A percentile compares a stretch with the other conserved stretches of the same genome.
Evolutionary conservation across 2,329 filamentous ascomycete species (phyloP).

Genomic region (Monilinia vaccinii-corymbosi): DNA sequence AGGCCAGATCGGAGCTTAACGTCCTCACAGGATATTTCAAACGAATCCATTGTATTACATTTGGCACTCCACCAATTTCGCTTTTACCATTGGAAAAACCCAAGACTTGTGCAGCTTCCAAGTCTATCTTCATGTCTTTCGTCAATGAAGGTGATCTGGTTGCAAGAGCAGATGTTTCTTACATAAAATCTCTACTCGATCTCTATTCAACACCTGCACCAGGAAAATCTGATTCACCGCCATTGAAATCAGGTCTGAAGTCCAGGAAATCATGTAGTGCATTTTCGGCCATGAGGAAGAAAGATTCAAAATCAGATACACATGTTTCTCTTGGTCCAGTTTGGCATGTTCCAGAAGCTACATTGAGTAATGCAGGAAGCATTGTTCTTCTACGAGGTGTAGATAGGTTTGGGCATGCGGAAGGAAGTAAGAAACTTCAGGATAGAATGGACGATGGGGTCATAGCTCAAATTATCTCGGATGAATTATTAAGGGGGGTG

Average conservation of each 20-base stretch:
- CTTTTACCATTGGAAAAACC: slow-evolving; percentile 60
- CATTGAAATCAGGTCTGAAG: slow-evolving; percentile 9
- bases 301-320: slow-evolving; percentile 18
- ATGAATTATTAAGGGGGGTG: slow-evolving; percentile 58
- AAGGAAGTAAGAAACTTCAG: slow-evolving; percentile 37
- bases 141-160: slow-evolving; percentile 84
- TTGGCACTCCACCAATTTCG: slow-evolving; percentile 73
- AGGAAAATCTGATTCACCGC: slow-evolving; percentile 13
- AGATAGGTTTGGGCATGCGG: slow-evolving; percentile 30
- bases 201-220: slow-evolving; percentile 51
- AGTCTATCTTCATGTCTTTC: slow-evolving; percentile 69
- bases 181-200: slow-evolving; percentile 63
- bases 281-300: slow-evolving; percentile 16
- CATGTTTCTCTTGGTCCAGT: slow-evolving; percentile 31
- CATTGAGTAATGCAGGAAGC: slow-evolving; percentile 61
- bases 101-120: slow-evolving; percentile 38
- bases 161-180: slow-evolving; percentile 64
- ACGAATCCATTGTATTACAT: slow-evolving; percentile 74
- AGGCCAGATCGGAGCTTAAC: slow-evolving; percentile 58
- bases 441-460: slow-evolving; percentile 50
- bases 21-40: slow-evolving; percentile 62
- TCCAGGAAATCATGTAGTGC: slow-evolving; percentile 18
- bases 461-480: slow-evolving; percentile 57
- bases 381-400: slow-evolving; percentile 56
- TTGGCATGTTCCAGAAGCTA: slow-evolving; percentile 59